Percentiles rank a stretch among this genome's conserved stretches.
Conservation (phyloP, 495 filamentous ascomycete species). For the Podospora comata region DNA sequence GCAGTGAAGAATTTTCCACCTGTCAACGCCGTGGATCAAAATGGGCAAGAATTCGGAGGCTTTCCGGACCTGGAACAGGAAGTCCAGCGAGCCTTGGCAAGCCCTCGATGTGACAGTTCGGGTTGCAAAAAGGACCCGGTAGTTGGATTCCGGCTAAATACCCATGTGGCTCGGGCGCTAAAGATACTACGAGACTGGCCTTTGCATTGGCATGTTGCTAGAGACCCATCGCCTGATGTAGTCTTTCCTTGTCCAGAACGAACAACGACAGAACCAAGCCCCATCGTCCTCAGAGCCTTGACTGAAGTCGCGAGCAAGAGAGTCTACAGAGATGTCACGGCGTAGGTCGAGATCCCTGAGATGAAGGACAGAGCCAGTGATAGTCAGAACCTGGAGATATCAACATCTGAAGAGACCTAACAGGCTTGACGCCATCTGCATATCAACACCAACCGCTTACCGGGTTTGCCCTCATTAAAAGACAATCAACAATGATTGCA, state of each 20-base stretch:
- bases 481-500: neutral
- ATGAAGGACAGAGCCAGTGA: no score
- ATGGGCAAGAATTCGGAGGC: neutral
- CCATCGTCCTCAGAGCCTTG: no score
- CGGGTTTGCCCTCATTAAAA: neutral
- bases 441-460: neutral
- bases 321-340: no score
- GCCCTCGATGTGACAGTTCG: neutral
- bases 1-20: neutral
- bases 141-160: conserved; percentile 7
- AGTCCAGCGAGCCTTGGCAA: conserved; percentile 3
- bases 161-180: neutral
- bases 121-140: conserved; percentile 1
- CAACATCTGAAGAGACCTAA: no score
- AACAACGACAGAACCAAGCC: neutral
- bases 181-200: neutral
- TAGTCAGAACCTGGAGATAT: no score
- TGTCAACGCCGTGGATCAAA: neutral
- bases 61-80: conserved; percentile 5
- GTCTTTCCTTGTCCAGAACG: neutral
- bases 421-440: neutral
- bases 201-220: neutral
- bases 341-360: no score
- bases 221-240: neutral
- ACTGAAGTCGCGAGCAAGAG: no score